Evolutionary conservation across 192 early-diverging fungal species (phyloP).

Genomic region (Gonapodya sp.): DNA sequence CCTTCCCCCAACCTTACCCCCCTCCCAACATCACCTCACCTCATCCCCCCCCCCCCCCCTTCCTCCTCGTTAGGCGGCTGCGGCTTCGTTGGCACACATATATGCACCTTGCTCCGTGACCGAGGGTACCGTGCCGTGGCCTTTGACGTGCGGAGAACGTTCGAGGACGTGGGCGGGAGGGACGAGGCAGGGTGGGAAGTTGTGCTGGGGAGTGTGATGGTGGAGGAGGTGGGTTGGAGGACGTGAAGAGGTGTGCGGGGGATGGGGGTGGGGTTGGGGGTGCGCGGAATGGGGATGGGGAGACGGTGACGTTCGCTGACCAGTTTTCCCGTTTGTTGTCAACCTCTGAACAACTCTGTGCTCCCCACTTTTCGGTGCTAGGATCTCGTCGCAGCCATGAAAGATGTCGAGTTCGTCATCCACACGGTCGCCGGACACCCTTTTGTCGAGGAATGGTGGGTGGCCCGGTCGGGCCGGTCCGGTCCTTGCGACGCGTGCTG

Average conservation of each 20-base stretch:
- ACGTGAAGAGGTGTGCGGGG: not conserved
- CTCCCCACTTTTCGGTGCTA: not conserved
- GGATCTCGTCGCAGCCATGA: not conserved
- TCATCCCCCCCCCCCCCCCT: not conserved
- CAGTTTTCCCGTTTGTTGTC: too few species aligned
- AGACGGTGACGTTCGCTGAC: too few species aligned
- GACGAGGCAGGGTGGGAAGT: not conserved
- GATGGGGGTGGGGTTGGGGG: not conserved
- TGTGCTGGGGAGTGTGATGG: not conserved
- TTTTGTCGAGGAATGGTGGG: not conserved
- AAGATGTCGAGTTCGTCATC: not conserved
- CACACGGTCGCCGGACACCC: not conserved
- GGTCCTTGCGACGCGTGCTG: too few species aligned
- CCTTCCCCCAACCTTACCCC: not conserved
- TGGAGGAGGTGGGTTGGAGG: not conserved
- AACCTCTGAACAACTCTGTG: not conserved
- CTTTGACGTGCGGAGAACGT: not conserved
- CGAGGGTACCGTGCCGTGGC: not conserved
- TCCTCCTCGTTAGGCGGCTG: not conserved
- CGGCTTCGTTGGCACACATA: not conserved
- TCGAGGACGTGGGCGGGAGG: not conserved
- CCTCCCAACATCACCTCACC: not conserved
- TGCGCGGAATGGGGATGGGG: too few species aligned
- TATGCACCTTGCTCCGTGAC: not conserved
- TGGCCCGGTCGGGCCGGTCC: not conserved